Percentiles rank a stretch among this genome's conserved stretches.
Conservation (phyloP, 208 protist species). For the Crithidia thermophila region DNA sequence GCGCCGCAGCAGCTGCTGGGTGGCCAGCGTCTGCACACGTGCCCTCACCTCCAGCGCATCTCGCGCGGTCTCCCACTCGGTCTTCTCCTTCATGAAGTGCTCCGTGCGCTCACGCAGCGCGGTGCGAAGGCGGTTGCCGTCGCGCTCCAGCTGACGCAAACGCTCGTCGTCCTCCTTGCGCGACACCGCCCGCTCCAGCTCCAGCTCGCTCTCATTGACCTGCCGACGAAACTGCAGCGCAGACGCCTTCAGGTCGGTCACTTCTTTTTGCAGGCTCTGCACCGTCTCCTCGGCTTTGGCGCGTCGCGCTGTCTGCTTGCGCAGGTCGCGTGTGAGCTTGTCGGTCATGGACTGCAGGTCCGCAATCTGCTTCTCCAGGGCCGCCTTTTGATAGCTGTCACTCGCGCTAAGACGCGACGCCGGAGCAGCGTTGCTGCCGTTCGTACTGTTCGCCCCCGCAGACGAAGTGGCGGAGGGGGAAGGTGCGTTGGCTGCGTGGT, state of each 20-base stretch:
- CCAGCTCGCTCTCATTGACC: slow-evolving; percentile 67
- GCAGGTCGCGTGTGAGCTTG: slow-evolving; percentile 25
- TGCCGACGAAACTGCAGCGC: slow-evolving; percentile 55
- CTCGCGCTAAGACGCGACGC: slow-evolving; percentile 16
- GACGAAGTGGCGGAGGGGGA: neutral
- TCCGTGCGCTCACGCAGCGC: slow-evolving; percentile 46
- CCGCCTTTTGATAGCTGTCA: slow-evolving; percentile 40
- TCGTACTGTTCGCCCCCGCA: too few species aligned
- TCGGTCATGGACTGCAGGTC: slow-evolving; percentile 35
- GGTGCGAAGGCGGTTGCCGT: slow-evolving; percentile 41
- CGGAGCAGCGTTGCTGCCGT: neutral
- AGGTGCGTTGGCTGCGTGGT: neutral
- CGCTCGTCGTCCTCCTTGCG: slow-evolving; percentile 45
- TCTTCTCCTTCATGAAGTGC: slow-evolving; percentile 22
- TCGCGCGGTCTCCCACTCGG: slow-evolving; percentile 21
- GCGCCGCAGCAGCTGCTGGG: slow-evolving; percentile 32
- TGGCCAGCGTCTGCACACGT: slow-evolving; percentile 36
- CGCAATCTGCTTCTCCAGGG: slow-evolving; percentile 43
- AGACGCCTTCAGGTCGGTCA: slow-evolving; percentile 40
- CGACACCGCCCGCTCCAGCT: slow-evolving; percentile 40
- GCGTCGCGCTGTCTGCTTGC: slow-evolving; percentile 19
- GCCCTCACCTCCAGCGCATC: slow-evolving; percentile 1
- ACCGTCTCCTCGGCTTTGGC: slow-evolving; percentile 28
- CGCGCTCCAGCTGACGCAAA: slow-evolving; percentile 43
- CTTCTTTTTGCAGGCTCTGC: slow-evolving; percentile 34